phyloP scores from a whole-genome alignment of 2,329 filamentous ascomycete species.

The Microsporum ferrugineum region DNA sequence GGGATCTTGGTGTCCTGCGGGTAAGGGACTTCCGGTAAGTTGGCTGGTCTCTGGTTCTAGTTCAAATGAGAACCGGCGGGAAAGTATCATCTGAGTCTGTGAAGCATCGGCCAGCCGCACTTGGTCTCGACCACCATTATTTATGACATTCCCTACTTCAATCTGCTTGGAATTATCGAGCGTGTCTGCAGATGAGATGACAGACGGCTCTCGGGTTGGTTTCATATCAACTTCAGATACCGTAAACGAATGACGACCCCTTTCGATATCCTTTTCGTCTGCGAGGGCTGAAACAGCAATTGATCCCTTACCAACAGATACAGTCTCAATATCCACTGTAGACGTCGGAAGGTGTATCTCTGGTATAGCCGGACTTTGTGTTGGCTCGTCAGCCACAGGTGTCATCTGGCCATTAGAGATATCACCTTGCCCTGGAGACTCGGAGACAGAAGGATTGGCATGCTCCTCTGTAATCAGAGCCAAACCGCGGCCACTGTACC shows the following conservation, averaged over 20 bases:
- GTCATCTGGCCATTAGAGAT: neutral
- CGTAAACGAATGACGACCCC: neutral
- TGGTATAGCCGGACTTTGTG: neutral
- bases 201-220: neutral
- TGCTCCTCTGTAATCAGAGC: neutral
- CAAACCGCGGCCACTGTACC: neutral
- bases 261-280: conserved; percentile 3
- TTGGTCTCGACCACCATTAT: neutral
- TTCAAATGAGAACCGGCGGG: neutral
- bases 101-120: neutral
- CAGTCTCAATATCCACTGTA: neutral
- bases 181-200: neutral
- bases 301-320: neutral
- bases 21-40: neutral
- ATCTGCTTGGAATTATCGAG: neutral
- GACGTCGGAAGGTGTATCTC: neutral
- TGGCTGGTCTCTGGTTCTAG: neutral
- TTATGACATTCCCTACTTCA: neutral
- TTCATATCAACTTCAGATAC: neutral
- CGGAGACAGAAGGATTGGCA: neutral
- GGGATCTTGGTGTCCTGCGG: neutral
- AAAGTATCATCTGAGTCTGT: neutral
- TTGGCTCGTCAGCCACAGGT: neutral
- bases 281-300: neutral
- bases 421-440: neutral